These are phyloP conservation scores for Gelatoporia subvermispora DNA, from an alignment of 768 basidiomycete genomes.

Conservation along the genomic window DNA sequence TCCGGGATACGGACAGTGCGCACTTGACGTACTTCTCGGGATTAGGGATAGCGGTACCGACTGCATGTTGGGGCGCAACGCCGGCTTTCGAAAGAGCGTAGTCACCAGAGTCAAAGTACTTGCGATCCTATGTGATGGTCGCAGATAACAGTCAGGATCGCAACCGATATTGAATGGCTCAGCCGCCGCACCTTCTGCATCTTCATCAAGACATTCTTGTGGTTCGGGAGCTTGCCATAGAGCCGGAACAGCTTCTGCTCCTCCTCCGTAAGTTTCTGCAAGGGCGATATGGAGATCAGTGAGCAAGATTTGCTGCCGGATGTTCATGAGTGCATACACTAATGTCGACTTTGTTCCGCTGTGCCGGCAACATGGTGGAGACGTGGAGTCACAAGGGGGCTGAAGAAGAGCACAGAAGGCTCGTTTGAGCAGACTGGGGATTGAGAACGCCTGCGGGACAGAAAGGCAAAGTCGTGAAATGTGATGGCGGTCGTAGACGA, in stretches of 20 bases:
- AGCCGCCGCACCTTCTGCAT: constrained; percentile 79
- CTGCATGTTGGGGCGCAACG: constrained; percentile 77
- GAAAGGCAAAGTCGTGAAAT: neutral
- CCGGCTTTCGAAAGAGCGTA: constrained; percentile 97
- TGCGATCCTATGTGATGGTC: constrained; percentile 69
- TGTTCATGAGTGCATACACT: constrained; percentile 52
- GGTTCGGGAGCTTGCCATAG: constrained; percentile 91
- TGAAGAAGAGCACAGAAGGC: constrained; percentile 6
- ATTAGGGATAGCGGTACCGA: constrained; percentile 97
- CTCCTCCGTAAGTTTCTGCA: constrained; percentile 76
- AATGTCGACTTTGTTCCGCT: constrained; percentile 92
- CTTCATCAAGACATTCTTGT: constrained; percentile 90
- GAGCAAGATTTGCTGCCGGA: neutral
- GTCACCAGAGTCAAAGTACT: constrained; percentile 99
- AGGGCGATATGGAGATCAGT: constrained; percentile 1
- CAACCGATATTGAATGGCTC: neutral
- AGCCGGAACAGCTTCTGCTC: constrained; percentile 92
- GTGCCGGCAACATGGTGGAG: constrained; percentile 60
- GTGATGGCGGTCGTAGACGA: constrained; percentile 5
- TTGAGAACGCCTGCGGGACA: constrained; percentile 7
- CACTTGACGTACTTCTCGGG: constrained; percentile 77
- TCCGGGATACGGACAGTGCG: neutral
- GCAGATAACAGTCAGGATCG: constrained; percentile 6
- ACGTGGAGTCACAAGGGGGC: constrained; percentile 5
- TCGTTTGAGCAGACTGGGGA: constrained; percentile 7